Evolutionary conservation across 495 filamentous ascomycete genomes (phyloP), one percentile per base, ranked within the genome.

Genomic region (Talaromyces trachyspermus): DNA sequence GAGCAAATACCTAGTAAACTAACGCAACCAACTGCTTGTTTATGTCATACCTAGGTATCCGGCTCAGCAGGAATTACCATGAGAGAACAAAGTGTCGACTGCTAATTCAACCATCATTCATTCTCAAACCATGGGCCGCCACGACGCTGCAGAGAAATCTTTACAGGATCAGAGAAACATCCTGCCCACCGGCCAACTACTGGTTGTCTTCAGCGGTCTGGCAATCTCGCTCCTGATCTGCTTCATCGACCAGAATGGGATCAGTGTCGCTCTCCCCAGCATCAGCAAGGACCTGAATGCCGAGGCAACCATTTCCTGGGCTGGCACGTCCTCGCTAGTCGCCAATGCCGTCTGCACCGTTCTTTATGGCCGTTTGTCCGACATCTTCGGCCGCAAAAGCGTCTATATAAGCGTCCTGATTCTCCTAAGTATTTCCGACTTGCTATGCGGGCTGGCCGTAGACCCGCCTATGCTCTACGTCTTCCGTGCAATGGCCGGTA

Each of bases 301-400:
- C 0, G 53, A 66, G 27, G 65, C 77, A 26, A 82, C 79, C 12
- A 82, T 87, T 18, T 84, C 78, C 0, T 90, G 85, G 85, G 77
- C 84, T 4, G 86, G 83, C n/a, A 88, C 83, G 0, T 85, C 84
- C 3, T 83, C 83, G 19, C 63, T 88, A 15, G 81, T 89, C 44
- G 81, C 82, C 2, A 85, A 84, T 55, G 85, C 81, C 9, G 79
- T 81, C 45, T 86, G 84, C 44, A 77, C 78, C 11, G 74, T 79
- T n/a, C 64, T 79, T 0, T 81, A 79, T 39, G 76, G 77, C 14
- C 68, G 78, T 19, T 53, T 83, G 4, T 79, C 76, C 1, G 72
- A 79, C 60, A 77, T 79, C 20, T 75, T 80, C 47, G 78, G 78
- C 10, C 70, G 77, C 2, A 79, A 80, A 55, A 60, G 67, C 26